A percentile compares a stretch with the other conserved stretches of the same genome.
phyloP scores from a whole-genome alignment of 495 filamentous ascomycete species.

The Gamarada debralockiae region DNA sequence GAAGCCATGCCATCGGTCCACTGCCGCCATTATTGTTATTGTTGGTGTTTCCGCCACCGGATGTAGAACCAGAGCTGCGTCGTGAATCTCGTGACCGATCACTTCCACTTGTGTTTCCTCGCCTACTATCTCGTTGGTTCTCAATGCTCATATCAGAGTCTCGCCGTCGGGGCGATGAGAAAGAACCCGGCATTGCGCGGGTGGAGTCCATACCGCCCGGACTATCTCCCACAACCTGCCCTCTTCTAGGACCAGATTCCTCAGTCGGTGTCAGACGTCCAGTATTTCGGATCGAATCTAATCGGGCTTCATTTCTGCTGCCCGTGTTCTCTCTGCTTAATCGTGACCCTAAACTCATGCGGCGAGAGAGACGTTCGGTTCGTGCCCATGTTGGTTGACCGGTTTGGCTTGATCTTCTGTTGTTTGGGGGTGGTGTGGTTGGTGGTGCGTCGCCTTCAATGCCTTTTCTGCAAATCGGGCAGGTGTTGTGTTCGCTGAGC shows the following conservation, averaged over 20 bases:
- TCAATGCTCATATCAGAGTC: slow-evolving; percentile 6
- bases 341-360: slow-evolving; percentile 15
- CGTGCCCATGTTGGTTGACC: not conserved
- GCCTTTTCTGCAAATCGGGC: slow-evolving; percentile 78
- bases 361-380: slow-evolving; percentile 10
- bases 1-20: slow-evolving; percentile 34
- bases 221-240: not conserved
- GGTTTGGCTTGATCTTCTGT: slow-evolving; percentile 15
- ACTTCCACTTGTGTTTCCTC: slow-evolving; percentile 15
- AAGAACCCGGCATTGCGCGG: slow-evolving; percentile 5
- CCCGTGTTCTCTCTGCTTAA: slow-evolving; percentile 1
- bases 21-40: slow-evolving; percentile 17
- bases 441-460: slow-evolving; percentile 44
- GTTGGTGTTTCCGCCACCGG: slow-evolving; percentile 2
- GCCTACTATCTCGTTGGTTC: slow-evolving; percentile 8
- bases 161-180: slow-evolving; percentile 1
- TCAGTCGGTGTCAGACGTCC: slow-evolving; percentile 18
- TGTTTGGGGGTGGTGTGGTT: not conserved
- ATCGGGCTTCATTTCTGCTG: slow-evolving; percentile 22
- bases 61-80: slow-evolving; percentile 13
- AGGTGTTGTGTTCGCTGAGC: slow-evolving; percentile 86
- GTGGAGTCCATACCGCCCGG: not conserved
- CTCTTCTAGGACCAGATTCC: not conserved
- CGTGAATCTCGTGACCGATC: slow-evolving; percentile 10
- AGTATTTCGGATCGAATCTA: slow-evolving; percentile 19